Percentiles rank a stretch among this genome's conserved stretches.
Evolutionary conservation across 768 basidiomycete genomes (phyloP).

Genomic region (Cystofilobasidium macerans): DNA sequence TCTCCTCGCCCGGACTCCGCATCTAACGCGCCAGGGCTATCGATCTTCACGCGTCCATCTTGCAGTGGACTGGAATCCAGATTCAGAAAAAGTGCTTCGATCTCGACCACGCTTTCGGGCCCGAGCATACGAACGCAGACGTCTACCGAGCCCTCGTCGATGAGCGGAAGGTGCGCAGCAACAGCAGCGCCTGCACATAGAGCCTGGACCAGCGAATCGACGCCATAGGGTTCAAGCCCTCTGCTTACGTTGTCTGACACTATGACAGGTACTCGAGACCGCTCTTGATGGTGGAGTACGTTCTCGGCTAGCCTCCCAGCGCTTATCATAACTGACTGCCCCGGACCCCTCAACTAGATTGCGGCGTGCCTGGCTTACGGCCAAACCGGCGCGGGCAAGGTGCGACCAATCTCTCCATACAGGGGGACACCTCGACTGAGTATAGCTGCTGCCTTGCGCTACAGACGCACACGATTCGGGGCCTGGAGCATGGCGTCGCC

Average conservation of each 20-base stretch:
- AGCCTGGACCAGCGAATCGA: no score
- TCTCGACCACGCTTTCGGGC: constrained; percentile 5
- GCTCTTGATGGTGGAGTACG: constrained; percentile 12
- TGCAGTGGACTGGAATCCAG: constrained; percentile 12
- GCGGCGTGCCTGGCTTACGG: constrained; percentile 14
- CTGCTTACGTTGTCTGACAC: neutral
- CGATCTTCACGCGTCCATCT: no score
- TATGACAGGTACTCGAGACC: constrained; percentile 9
- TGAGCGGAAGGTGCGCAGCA: neutral
- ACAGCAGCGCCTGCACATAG: no score
- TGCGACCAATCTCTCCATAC: neutral
- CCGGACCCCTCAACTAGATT: no score
- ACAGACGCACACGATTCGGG: constrained; percentile 13
- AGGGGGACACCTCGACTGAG: neutral
- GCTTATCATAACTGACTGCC: no score
- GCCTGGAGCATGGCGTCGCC: neutral
- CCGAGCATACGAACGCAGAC: neutral
- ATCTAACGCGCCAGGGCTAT: no score
- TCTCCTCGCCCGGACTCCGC: neutral
- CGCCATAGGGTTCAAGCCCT: neutral
- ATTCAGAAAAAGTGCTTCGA: neutral
- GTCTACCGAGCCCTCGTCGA: constrained; percentile 6
- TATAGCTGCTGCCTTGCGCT: neutral
- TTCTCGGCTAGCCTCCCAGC: no score
- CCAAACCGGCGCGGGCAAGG: constrained; percentile 17